Percentiles rank a stretch among this genome's conserved stretches.
phyloP scores from a whole-genome alignment of 2,329 filamentous ascomycete genomes.

The Penicillium sp. region DNA sequence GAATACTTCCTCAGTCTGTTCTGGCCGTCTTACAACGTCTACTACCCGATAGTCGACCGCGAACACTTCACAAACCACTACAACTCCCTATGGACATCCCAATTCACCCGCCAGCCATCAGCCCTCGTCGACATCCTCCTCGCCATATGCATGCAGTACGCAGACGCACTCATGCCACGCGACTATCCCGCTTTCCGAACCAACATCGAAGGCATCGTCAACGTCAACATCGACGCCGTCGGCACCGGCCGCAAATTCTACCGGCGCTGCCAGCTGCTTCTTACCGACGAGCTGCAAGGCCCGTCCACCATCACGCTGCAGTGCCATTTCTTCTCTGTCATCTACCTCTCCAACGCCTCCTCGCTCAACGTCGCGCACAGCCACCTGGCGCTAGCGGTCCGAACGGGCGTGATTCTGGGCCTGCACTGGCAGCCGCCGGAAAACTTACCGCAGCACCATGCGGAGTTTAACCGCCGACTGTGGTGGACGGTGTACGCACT shows the following conservation, averaged over 20 bases:
- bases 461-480: slow-evolving; percentile 2
- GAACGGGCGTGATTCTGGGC: slow-evolving; percentile 4
- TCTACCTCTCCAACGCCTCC: slow-evolving; percentile 11
- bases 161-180: slow-evolving; percentile 8
- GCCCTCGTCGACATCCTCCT: slow-evolving; percentile 12
- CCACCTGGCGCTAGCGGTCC: slow-evolving; percentile 8
- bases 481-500: slow-evolving; percentile 13
- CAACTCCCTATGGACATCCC: slow-evolving; percentile 5
- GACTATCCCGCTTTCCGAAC: background rate
- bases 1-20: slow-evolving; percentile 10
- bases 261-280: slow-evolving; percentile 4
- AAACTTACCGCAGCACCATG: background rate
- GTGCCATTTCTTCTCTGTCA: slow-evolving; percentile 11
- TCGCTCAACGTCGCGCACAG: slow-evolving; percentile 10
- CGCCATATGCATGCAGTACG: slow-evolving; percentile 13
- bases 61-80: slow-evolving; percentile 7
- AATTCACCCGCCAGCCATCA: background rate
- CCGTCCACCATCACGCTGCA: slow-evolving; percentile 10
- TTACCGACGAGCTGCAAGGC: slow-evolving; percentile 8
- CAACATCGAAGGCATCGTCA: slow-evolving; percentile 2
- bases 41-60: slow-evolving; percentile 8
- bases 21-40: slow-evolving; percentile 5
- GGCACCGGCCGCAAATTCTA: slow-evolving; percentile 4
- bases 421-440: slow-evolving; percentile 7
- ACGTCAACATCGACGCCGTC: slow-evolving; percentile 6